Evolutionary conservation across 768 basidiomycete genomes (phyloP), one percentile per base, ranked within the genome.

Genomic region (Suillus clintonianus): DNA sequence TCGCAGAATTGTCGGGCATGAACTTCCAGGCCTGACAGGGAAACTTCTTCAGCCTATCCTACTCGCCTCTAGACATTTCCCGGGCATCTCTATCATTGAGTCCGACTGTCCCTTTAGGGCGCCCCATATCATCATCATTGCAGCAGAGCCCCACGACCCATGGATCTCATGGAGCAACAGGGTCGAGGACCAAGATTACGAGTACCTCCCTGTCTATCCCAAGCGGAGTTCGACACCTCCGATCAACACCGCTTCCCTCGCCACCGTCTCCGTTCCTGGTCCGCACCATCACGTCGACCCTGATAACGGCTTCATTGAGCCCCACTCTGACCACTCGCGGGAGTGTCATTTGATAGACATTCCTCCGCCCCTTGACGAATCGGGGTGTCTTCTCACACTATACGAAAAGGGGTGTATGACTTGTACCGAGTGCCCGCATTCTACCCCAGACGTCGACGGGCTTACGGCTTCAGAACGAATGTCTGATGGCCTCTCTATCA

Each of bases 71-170:
- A 67, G 68, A 24, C 64, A 66, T 8, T 69, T 69, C 34, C 68
- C 65, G n/a, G 79, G 78, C 7, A 71, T 79, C 24, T 74, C 73
- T 5, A 68, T 85, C 60, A 68, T 83, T 24, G 82, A 84, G 64
- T 85, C 85, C 19, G 64, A 71, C 13, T 71, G 65, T 58, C 83
- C 85, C 11, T 81, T 75, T 64, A 68, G 64, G 50, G 73, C 75
- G 15, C 83, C 83, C 11, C 83, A 85, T 64, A 83, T 85, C 57
- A 72, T 83, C 42, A 78, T 84, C 59, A 78, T 68, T 43, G 71
- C 73, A 11, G 69, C 80, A 10, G 79, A 78, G 19, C 77, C 80
- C 3, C 76, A 81, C 63, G 69, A 78, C 53, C 78, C 78, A 6
- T 80, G 79, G 76, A 69, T 79, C 17, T 64, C 74, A 27, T 78